Percentiles rank a stretch among this genome's conserved stretches.
Conservation (phyloP, 2,329 filamentous ascomycete species). For the Paracorniculantispora psalliotae region DNA sequence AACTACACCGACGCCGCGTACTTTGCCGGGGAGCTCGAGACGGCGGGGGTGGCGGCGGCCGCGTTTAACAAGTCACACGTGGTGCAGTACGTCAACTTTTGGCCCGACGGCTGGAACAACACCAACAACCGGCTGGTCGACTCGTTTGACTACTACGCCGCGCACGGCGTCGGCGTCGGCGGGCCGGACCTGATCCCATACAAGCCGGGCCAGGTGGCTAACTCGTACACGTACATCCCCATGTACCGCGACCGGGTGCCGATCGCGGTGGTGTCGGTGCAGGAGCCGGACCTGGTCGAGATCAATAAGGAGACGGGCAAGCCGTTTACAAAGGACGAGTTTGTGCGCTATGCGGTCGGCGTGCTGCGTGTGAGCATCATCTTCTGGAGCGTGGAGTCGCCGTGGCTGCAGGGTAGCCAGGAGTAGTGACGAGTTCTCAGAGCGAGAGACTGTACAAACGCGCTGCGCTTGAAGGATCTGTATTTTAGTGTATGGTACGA, state of each 20-base stretch:
- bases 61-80: conserved; percentile 17
- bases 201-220: conserved; percentile 10
- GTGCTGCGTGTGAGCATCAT: conserved; percentile 11
- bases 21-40: conserved; percentile 16
- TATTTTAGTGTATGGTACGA: neutral
- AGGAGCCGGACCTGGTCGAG: conserved; percentile 2
- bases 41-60: conserved; percentile 9
- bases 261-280: neutral
- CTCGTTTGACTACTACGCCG: conserved; percentile 16
- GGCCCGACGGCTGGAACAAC: conserved; percentile 18
- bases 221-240: conserved; percentile 17
- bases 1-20: conserved; percentile 13
- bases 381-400: neutral
- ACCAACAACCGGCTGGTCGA: conserved; percentile 8
- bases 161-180: conserved; percentile 16
- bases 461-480: neutral
- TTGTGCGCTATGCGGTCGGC: conserved; percentile 16
- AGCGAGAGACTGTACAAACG: too few relatives aligned
- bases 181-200: conserved; percentile 17
- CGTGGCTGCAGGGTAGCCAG: neutral
- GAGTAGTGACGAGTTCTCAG: neutral
- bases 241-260: conserved; percentile 4
- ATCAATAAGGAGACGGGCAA: conserved; percentile 9
- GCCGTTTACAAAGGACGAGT: conserved; percentile 17
- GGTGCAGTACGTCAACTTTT: conserved; percentile 22